Base-by-base conservation (phyloP, 257 asterid genomes). In the Apocynum venetum region DNA sequence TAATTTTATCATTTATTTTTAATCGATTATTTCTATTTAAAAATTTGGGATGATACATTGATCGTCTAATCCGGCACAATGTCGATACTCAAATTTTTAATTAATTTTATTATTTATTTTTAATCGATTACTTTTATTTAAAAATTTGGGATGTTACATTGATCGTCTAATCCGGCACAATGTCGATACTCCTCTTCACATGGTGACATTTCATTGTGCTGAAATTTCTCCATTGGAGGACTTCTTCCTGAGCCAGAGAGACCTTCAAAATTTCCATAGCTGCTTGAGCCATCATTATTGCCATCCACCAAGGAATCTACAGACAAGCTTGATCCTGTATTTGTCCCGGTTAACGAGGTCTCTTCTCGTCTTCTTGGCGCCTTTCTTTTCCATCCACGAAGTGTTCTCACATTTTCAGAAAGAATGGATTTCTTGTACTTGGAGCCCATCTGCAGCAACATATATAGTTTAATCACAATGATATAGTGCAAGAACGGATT, bases 371-470 rank as follows among this genome's bases (percentile, higher is more conserved):
- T 88, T 43, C 87, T 82, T 82, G 80, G 87, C 71, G 89, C 96
- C 83, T 88, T 90, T 86, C 79, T 84, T 71, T 89, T 84, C 98
- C 98, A 95, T 68, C 96, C 96, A 36, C 83, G 92, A 46, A 95
- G 91, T 1, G 99, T 76, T 82, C 97, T 87, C 66, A 95, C 98
- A n/a, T 83, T 82, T 78, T 90, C 92, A 0, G 98, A 90, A 71
- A 95, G 82, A 72, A 95, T 91, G 35, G 96, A 80, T 87, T 81
- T 95, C 92, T 95, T 93, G 76, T 83, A 95, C 86, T 83, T 91
- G 5, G 99, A 91, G 3, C 99, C 99, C 99, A 95, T 91, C 98
- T 92, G 89, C 85, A 82, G n/a, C 64, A 56, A 72, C 31, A 48
- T 13, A 55, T n/a, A 17, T 31, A n/a, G 52, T 8, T 69, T 35